These are phyloP conservation scores for Myxozyma neotropica DNA, from an alignment of 805 yeast species.

Conservation along the genomic window DNA sequence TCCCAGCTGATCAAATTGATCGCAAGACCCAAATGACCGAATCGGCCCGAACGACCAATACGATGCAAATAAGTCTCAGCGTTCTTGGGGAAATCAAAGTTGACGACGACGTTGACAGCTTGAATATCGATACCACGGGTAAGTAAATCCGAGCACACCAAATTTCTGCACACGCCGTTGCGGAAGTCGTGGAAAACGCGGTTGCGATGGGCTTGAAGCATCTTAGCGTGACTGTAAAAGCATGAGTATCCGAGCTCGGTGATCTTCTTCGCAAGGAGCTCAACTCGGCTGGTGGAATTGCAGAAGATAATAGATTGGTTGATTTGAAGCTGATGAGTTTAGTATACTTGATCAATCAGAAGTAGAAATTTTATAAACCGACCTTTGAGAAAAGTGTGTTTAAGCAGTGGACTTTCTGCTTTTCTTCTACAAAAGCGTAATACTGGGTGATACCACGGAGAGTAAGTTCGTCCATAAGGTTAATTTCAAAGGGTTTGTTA, in stretches of 20 bases:
- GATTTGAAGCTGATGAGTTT: slow-evolving; percentile 60
- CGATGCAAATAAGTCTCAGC: slow-evolving; percentile 98
- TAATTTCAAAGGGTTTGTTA: slow-evolving; percentile 90
- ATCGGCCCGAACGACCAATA: slow-evolving; percentile 98
- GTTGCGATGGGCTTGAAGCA: slow-evolving; percentile 97
- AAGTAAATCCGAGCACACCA: slow-evolving; percentile 93
- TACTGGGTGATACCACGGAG: slow-evolving; percentile 95
- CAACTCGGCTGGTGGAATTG: slow-evolving; percentile 95
- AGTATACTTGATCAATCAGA: background rate
- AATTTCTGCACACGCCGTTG: slow-evolving; percentile 95
- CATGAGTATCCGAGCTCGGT: slow-evolving; percentile 96
- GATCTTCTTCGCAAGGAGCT: slow-evolving; percentile 90
- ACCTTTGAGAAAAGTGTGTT: slow-evolving; percentile 86
- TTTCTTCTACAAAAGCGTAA: slow-evolving; percentile 97
- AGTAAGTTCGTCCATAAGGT: slow-evolving; percentile 96
- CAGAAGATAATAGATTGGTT: slow-evolving; percentile 97
- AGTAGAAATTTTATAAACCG: background rate
- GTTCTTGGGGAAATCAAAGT: slow-evolving; percentile 96
- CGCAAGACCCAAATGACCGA: slow-evolving; percentile 97
- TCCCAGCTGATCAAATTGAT: slow-evolving; percentile 96
- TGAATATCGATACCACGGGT: slow-evolving; percentile 99
- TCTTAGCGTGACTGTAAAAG: slow-evolving; percentile 93
- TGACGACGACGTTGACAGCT: slow-evolving; percentile 96
- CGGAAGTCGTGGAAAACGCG: slow-evolving; percentile 98
- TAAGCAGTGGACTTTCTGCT: slow-evolving; percentile 92